These are phyloP conservation scores for Scedosporium apiospermum DNA, from an alignment of 2,329 filamentous ascomycete genomes.

Conservation along the genomic window DNA sequence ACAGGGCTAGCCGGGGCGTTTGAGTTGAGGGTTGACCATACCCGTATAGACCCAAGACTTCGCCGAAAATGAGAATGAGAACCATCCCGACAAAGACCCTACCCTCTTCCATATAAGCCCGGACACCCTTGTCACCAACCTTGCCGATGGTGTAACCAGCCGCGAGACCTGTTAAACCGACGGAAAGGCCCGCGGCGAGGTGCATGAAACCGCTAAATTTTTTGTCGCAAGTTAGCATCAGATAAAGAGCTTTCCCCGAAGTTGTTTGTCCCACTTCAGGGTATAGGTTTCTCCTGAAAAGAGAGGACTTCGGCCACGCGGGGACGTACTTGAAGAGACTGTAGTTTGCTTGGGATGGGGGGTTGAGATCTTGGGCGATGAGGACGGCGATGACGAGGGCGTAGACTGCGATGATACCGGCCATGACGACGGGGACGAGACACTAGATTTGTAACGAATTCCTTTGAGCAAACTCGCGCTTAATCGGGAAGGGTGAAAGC, in stretches of 20 bases:
- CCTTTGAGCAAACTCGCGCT: neutral
- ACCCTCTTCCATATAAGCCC: constrained; percentile 92
- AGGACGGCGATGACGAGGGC: constrained; percentile 93
- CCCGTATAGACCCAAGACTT: constrained; percentile 96
- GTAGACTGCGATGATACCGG: constrained; percentile 97
- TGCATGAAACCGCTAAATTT: constrained; percentile 74
- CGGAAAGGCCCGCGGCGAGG: constrained; percentile 78
- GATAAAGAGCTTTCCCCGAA: neutral
- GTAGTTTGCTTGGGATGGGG: constrained; percentile 58
- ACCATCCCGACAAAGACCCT: constrained; percentile 98
- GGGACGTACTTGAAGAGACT: constrained; percentile 65
- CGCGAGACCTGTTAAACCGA: constrained; percentile 85
- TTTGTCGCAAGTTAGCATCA: neutral
- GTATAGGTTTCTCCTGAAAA: no score
- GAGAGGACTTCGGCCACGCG: neutral
- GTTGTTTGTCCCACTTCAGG: no score
- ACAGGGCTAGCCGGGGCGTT: no score
- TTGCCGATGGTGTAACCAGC: constrained; percentile 95
- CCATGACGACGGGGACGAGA: constrained; percentile 89
- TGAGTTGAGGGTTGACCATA: constrained; percentile 34
- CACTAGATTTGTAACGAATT: constrained; percentile 39
- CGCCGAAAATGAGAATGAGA: constrained; percentile 94
- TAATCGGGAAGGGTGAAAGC: neutral
- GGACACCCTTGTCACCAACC: constrained; percentile 88
- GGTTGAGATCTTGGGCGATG: constrained; percentile 80